Evolutionary conservation across 331 rosid species (phyloP).

Genomic region (Prunus yedoensis): DNA sequence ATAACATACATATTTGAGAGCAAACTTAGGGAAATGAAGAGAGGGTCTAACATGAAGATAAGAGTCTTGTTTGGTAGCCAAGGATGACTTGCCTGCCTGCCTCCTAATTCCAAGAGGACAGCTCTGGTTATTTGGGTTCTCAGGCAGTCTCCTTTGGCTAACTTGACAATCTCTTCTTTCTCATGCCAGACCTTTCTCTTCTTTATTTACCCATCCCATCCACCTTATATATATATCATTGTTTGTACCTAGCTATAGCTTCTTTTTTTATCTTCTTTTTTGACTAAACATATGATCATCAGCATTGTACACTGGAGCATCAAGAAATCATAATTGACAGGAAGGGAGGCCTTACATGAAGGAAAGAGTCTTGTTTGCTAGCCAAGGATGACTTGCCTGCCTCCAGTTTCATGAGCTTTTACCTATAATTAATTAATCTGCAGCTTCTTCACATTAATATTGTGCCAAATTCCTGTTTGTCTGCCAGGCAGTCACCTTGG

Average conservation of each 20-base stretch:
- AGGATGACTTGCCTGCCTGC: constrained; percentile 26
- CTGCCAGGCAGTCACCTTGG: constrained; percentile 24
- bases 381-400: constrained; percentile 29
- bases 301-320: neutral
- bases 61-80: constrained; percentile 27
- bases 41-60: constrained; percentile 22
- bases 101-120: neutral
- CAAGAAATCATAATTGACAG: neutral
- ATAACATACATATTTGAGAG: no score
- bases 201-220: neutral
- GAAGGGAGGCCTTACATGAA: constrained; percentile 25
- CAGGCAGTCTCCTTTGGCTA: constrained; percentile 8
- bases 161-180: neutral
- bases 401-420: neutral
- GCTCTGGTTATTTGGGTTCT: neutral
- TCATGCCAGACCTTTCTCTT: constrained; percentile 1
- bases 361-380: constrained; percentile 15
- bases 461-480: neutral
- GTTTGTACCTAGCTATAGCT: no score
- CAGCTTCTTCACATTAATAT: no score
- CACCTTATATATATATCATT: neutral
- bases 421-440: neutral
- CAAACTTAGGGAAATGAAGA: neutral
- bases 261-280: no score
- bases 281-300: neutral